Evolutionary conservation across 2,329 filamentous ascomycete genomes (phyloP).

Genomic region (Capronia epimyces): DNA sequence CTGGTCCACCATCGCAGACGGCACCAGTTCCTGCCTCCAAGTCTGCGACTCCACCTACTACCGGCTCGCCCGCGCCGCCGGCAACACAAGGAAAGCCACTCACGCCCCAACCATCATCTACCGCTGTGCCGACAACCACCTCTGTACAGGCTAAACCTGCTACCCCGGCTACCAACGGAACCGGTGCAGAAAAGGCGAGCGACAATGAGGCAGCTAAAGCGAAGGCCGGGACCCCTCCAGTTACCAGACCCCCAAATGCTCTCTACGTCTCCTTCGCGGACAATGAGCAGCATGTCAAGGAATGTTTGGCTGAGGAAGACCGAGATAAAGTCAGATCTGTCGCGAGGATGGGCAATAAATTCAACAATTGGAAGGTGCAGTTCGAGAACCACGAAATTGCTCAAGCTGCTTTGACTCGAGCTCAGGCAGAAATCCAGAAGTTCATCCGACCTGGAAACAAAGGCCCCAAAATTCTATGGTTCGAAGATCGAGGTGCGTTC

Average conservation of each 20-base stretch:
- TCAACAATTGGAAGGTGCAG: conserved; percentile 79
- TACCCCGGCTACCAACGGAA: conserved; percentile 46
- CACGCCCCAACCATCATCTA: conserved; percentile 43
- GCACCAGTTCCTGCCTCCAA: conserved; percentile 14
- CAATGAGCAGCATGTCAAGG: conserved; percentile 73
- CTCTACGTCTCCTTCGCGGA: conserved; percentile 86
- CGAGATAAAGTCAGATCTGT: conserved; percentile 72
- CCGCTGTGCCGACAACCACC: conserved; percentile 29
- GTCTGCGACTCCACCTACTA: conserved; percentile 30
- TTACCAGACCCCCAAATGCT: conserved; percentile 66
- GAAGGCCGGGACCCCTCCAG: conserved; percentile 49
- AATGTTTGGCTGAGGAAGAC: conserved; percentile 78
- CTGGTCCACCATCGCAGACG: conserved; percentile 26
- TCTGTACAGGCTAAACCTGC: conserved; percentile 38
- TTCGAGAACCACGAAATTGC: conserved; percentile 77
- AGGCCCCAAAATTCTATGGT: conserved; percentile 77
- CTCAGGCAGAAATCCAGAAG: conserved; percentile 68
- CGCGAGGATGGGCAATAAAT: conserved; percentile 57
- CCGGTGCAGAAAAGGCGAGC: conserved; percentile 42
- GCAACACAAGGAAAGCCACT: conserved; percentile 48
- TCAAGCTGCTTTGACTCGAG: conserved; percentile 66
- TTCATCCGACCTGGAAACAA: conserved; percentile 63
- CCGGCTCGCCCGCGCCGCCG: conserved; percentile 39
- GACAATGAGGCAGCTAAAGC: conserved; percentile 49
- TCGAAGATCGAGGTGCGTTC: conserved; percentile 59